phyloP scores from a whole-genome alignment of 1,139 yeast genomes.

The Geotrichum citri-aurantii region DNA sequence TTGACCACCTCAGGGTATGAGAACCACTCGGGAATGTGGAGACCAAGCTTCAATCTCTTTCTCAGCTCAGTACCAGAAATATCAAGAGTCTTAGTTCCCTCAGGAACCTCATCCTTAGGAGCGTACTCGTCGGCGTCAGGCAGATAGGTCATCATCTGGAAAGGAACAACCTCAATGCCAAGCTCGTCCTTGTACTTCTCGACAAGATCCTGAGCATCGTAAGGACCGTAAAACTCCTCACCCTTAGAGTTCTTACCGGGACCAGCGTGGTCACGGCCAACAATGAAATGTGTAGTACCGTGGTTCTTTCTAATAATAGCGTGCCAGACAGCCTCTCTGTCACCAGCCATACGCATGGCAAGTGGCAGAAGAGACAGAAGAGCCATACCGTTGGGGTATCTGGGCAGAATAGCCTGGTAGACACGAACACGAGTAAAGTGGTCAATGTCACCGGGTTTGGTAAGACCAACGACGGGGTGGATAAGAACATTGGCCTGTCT shows the following conservation, averaged over 20 bases:
- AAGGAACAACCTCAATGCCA: slow-evolving; percentile 86
- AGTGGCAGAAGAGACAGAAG: slow-evolving; percentile 80
- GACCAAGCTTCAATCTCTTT: slow-evolving; percentile 78
- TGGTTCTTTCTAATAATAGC: slow-evolving; percentile 94
- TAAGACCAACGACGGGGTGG: slow-evolving; percentile 95
- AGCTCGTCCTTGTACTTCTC: slow-evolving; percentile 70
- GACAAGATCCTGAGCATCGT: slow-evolving; percentile 90
- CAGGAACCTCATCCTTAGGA: slow-evolving; percentile 87
- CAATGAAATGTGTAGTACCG: slow-evolving; percentile 96
- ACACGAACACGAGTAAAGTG: slow-evolving; percentile 97
- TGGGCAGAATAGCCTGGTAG: slow-evolving; percentile 82
- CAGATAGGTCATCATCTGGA: slow-evolving; percentile 92
- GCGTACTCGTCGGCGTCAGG: slow-evolving; percentile 95
- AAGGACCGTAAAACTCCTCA: slow-evolving; percentile 92
- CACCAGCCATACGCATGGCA: slow-evolving; percentile 99
- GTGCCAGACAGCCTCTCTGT: slow-evolving; percentile 97
- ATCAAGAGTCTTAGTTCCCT: slow-evolving; percentile 75
- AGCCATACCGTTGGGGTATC: slow-evolving; percentile 93
- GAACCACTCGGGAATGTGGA: slow-evolving; percentile 92
- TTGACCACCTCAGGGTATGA: slow-evolving; percentile 94
- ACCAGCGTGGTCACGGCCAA: slow-evolving; percentile 98
- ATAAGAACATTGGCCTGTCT: slow-evolving; percentile 74
- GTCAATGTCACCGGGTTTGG: slow-evolving; percentile 97
- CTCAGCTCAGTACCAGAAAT: slow-evolving; percentile 95
- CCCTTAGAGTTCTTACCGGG: slow-evolving; percentile 94